A percentile compares a stretch with the other conserved stretches of the same genome.
Conservation (phyloP, 1,139 yeast genomes). For the Blastobotrys arbuscula region DNA sequence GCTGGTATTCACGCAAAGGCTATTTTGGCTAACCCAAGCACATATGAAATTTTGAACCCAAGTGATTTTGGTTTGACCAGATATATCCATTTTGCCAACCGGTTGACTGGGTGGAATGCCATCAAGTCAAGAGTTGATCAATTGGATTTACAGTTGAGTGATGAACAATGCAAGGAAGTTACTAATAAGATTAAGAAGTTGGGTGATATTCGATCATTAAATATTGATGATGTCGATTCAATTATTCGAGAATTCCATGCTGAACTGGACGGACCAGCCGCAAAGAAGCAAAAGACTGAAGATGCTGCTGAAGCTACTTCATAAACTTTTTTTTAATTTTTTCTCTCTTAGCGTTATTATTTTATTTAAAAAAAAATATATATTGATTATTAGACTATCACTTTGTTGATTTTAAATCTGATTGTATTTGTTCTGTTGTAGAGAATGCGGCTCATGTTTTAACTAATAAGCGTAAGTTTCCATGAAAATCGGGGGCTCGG, state of each 20-base stretch:
- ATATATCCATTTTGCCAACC: slow-evolving; percentile 94
- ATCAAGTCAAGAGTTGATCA: slow-evolving; percentile 98
- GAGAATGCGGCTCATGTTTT: no score
- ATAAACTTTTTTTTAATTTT: no score
- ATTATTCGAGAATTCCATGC: slow-evolving; percentile 92
- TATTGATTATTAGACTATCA: no score
- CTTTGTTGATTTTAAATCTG: no score
- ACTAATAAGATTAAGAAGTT: slow-evolving; percentile 87
- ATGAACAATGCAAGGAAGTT: slow-evolving; percentile 91
- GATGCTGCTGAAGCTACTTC: background rate
- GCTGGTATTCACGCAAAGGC: slow-evolving; percentile 99
- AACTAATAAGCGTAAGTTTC: no score
- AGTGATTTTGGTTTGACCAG: slow-evolving; percentile 92
- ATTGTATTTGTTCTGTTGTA: no score
- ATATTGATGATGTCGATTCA: slow-evolving; percentile 95
- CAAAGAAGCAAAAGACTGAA: slow-evolving; percentile 28
- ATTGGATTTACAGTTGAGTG: slow-evolving; percentile 82
- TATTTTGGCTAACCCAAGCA: slow-evolving; percentile 94
- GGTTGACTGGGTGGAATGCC: slow-evolving; percentile 98
- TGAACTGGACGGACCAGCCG: slow-evolving; percentile 33
- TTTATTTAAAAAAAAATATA: no score
- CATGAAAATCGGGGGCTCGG: no score
- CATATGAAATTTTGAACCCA: slow-evolving; percentile 94
- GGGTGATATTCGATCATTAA: slow-evolving; percentile 92
- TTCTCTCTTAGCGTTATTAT: background rate